Percentiles rank a stretch among this genome's conserved stretches.
These are phyloP conservation scores for Fusarium sp. DNA, from an alignment of 2,329 filamentous ascomycete species.

Conservation along the genomic window DNA sequence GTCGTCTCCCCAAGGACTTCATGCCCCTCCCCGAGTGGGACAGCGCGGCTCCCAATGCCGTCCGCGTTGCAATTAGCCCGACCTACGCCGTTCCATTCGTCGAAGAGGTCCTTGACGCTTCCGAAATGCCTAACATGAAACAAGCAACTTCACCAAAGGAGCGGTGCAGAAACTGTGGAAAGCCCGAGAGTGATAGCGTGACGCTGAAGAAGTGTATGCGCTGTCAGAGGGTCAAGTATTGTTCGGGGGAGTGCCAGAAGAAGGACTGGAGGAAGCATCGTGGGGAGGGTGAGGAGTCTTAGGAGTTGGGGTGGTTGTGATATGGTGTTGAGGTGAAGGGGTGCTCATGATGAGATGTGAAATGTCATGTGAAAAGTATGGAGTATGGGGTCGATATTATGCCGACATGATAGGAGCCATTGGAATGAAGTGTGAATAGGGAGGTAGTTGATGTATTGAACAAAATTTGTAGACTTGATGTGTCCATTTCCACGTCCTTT, in stretches of 20 bases:
- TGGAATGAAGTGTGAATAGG: background rate
- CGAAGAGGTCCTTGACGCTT: conserved; percentile 54
- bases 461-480: background rate
- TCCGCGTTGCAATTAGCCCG: conserved; percentile 70
- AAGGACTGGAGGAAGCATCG: conserved; percentile 66
- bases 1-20: conserved; percentile 56
- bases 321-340: background rate
- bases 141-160: conserved; percentile 25
- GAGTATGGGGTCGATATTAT: background rate
- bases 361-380: background rate
- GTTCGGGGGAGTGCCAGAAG: conserved; percentile 65
- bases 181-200: conserved; percentile 45
- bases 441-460: background rate
- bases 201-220: conserved; percentile 58
- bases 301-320: background rate
- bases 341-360: background rate
- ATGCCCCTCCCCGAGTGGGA: conserved; percentile 59
- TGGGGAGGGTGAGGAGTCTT: conserved; percentile 52
- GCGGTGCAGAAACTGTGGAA: conserved; percentile 55
- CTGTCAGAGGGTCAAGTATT: conserved; percentile 63
- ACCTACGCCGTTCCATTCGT: conserved; percentile 59
- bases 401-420: background rate
- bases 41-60: conserved; percentile 56
- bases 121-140: conserved; percentile 25
- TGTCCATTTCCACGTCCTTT: background rate